Evolutionary conservation across 2,329 filamentous ascomycete species (phyloP), one percentile per base, ranked within the genome.

Genomic region (Beauveria medogensis): DNA sequence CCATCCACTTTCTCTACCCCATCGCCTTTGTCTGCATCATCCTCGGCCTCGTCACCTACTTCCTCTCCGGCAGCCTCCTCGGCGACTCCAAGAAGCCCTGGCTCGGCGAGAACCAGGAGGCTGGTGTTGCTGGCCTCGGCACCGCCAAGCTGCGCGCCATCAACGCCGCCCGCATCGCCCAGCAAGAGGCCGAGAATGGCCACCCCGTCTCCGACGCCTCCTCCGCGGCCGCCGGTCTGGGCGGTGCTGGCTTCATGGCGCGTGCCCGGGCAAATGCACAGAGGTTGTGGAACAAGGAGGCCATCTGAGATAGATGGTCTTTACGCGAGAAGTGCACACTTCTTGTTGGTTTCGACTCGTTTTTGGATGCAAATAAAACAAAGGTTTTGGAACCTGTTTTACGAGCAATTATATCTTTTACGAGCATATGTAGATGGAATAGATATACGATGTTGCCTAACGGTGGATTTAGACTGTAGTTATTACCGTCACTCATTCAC

Each of bases 1-100:
- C 75, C 46, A 85, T 99, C 62, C 90, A 96, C 76, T 96, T 85
- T 80, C 82, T 97, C 76, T 99, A 99, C 75, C 93, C 94, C 5
- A 90, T 97, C 70, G 93, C 94, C 14, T 99, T 99, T 73, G 90
- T 96, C 10, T 80, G 92, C 66, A 97, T 99, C 73, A 86, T 99
- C 66, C 59, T 92, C 30, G 93, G 94, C 1, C 83, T 96, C 67
- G 80, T 92, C 54, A 81, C 91, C 51, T 99, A 99, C 75, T 97
- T 96, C 74, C 77, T 96, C 41, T 87, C 89, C 1, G 91, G 92
- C 61, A 88, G 85, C 70, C 82, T 90, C 61, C 76, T 97, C 55
- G 93, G 92, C 37, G 94, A 97, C 74, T 87, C 89, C 58, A 86
- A 87, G 79, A 99, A 99, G 82, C 94, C 94, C 20, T 99, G 94